Evolutionary conservation across 371 early-diverging fungal genomes (phyloP), one percentile per base, ranked within the genome.

Genomic region (Amoeboaphelidium occidentale): DNA sequence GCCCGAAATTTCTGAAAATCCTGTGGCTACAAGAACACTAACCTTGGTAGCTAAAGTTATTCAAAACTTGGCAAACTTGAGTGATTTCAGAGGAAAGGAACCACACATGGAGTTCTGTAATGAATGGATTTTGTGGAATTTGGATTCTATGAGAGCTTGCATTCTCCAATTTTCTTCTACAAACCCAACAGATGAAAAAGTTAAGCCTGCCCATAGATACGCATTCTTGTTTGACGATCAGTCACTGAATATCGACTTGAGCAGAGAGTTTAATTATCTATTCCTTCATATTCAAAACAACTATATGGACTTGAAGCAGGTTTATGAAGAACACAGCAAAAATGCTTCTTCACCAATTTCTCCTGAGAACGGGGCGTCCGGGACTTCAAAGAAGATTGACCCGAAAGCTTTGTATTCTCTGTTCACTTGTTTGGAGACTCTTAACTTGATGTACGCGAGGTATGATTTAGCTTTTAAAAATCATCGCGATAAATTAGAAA

Each of bases 61-160:
- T 2, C 50, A 53, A 26, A 49, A 50, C 13, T 28, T 53, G 20
- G 53, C 53, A 1, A 49, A 49, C 27, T 45, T 49, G 24, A 50
- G 21, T 0, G 22, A 27, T 13, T 53, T 53, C 27, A 47, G 27
- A 21, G 39, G 25, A n/a, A 53, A 53, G 27, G 53, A 53, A 28
- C 50, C 39, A 14, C 49, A 53, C 21, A 53, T 53, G 53, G 17
- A 32, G 39, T 32, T 32, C 39, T 32, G 39, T 17, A 32, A 32
- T 32, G 10, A 6, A 10, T 32, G 39, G 39, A 32, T 32, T 17
- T 10, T 17, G 39, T 32, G 6, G 10, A 32, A 32, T 32, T 10
- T 32, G 6, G 39, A 32, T 32, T 6, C 39, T 10, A 32, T 32
- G 39, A 32, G 17, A 17, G 17, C 39, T 32, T 32, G 39, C 17